These are phyloP conservation scores for Cadophora malorum DNA, from an alignment of 2,329 filamentous ascomycete genomes.

Conservation along the genomic window DNA sequence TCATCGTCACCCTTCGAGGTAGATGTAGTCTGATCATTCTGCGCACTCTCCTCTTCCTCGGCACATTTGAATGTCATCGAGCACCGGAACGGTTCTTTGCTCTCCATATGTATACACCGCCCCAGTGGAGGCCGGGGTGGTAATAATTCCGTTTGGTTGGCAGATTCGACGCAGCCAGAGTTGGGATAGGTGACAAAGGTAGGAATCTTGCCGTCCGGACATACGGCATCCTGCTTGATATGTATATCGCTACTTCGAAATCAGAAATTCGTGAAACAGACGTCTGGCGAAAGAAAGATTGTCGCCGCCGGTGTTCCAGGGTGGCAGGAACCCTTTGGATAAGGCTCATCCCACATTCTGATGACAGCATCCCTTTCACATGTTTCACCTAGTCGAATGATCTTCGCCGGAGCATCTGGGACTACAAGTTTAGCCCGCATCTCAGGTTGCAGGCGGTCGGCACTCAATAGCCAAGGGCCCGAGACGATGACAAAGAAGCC, in stretches of 20 bases:
- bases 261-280: neutral
- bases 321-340: neutral
- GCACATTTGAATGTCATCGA: neutral
- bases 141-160: too few species aligned
- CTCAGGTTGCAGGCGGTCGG: too few species aligned
- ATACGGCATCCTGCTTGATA: neutral
- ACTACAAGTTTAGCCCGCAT: too few species aligned
- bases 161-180: neutral
- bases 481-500: too few species aligned
- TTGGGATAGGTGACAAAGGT: neutral
- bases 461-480: too few species aligned
- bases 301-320: neutral
- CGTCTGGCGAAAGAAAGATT: neutral
- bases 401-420: too few species aligned
- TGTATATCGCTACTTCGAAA: neutral
- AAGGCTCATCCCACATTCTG: constrained; percentile 3
- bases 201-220: neutral
- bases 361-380: neutral
- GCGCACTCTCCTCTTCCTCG: too few species aligned
- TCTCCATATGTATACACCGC: neutral
- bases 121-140: neutral
- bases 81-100: neutral
- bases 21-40: too few species aligned
- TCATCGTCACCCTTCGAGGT: too few species aligned
- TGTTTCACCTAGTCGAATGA: too few species aligned